Evolutionary conservation across 176 grass and related monocot genomes (phyloP).

Genomic region (Cocos nucifera): DNA sequence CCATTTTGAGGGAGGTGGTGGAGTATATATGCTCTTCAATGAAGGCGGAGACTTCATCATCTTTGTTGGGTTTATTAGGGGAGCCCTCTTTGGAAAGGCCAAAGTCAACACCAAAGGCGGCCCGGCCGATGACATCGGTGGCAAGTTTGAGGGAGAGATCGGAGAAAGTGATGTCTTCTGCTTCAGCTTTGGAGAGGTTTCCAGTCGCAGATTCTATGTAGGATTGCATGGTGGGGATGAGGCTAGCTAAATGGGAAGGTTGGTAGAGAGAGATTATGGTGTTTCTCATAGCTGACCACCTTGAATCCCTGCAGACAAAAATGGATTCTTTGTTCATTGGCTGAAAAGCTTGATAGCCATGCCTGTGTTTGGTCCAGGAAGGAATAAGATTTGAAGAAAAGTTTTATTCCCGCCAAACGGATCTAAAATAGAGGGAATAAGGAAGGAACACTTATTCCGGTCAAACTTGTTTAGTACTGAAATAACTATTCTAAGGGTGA

Average conservation of each 20-base stretch:
- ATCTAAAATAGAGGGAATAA: no score
- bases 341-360: no score
- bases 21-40: slow-evolving; percentile 58
- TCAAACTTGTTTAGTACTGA: no score
- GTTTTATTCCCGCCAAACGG: no score
- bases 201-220: slow-evolving; percentile 37
- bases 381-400: no score
- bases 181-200: slow-evolving; percentile 3
- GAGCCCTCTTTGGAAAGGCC: slow-evolving; percentile 27
- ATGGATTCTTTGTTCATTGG: not conserved
- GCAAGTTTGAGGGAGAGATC: slow-evolving; percentile 63
- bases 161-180: slow-evolving; percentile 39
- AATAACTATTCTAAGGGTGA: no score
- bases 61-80: not conserved
- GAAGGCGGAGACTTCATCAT: slow-evolving; percentile 38
- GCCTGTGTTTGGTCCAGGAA: no score
- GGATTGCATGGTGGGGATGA: slow-evolving; percentile 64
- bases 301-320: slow-evolving; percentile 35
- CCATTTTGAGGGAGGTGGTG: slow-evolving; percentile 76
- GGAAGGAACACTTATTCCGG: no score
- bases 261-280: slow-evolving; percentile 74
- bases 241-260: slow-evolving; percentile 56
- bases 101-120: slow-evolving; percentile 60
- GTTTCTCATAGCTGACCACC: slow-evolving; percentile 71
- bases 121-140: slow-evolving; percentile 60